Base-by-base conservation (phyloP, 768 basidiomycete species). In the Serpula lacrymans region DNA sequence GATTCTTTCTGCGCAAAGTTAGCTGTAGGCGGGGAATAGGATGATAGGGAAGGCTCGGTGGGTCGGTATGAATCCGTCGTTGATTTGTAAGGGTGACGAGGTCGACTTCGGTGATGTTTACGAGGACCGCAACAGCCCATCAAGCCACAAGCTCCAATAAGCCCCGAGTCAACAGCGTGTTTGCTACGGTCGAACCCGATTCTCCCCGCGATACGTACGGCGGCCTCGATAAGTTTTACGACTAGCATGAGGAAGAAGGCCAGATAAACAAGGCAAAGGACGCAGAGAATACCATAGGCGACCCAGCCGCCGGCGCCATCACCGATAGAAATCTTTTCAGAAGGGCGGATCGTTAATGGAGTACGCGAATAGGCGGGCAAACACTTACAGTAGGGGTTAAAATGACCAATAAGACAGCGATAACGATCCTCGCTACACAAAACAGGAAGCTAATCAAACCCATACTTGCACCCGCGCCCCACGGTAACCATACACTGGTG, bases 401-500 rank as follows among this genome's bases (percentile, higher is more conserved):
- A 48, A 97, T 89, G 51, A 99, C 87, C 33, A 97, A 70, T 24
- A 99, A 64, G 11, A 97, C 92, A 2, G 89, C 87, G 17, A 92
- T 77, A 20, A 93, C 82, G 52, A 96, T 94, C 49, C 95, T 74
- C 16, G 88, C 82, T 4, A 95, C 88, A 43, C 90, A 92, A 53
- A 95, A 85, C 54, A 96, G 68, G 70, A 97, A 97, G 59, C 89
- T 92, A 43, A 95, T 84, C 25, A 93, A 72, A 11, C 94, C 95
- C 96, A 98, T 98, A 46, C 91, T 88, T 2, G 95, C 92, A 1
- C 95, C 92, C 39, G 86, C 86, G 22, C 90, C 91, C 95, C 95
- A 99, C 13, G 94, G 94, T 44, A 96, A 75, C 91, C 91, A 96
- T 23, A 95, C 71, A 46, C 88, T 93, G 23, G 94, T 96, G 20